Evolutionary conservation across 208 protist species (phyloP).

Genomic region (Crithidia bombi): DNA sequence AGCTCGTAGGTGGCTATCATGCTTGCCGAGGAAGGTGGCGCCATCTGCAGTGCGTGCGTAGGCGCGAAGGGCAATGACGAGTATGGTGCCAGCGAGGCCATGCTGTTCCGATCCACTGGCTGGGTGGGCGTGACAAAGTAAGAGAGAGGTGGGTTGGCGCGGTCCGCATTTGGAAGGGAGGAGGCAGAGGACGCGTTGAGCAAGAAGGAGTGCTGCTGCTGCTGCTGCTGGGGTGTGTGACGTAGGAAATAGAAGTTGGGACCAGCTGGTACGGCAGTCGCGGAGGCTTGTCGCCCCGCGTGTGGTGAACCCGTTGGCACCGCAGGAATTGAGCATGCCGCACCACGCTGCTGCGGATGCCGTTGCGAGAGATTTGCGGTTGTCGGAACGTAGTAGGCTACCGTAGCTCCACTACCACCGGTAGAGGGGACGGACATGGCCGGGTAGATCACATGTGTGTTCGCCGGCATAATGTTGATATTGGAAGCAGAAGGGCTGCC

Average conservation of each 20-base stretch:
- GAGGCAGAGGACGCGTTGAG: neutral
- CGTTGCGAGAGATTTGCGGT: neutral
- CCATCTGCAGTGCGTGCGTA: neutral
- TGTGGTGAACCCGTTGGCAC: neutral
- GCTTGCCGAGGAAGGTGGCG: neutral
- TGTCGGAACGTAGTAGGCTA: slow-evolving; percentile 5
- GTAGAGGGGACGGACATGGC: neutral
- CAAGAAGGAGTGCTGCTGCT: slow-evolving; percentile 4
- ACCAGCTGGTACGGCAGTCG: neutral
- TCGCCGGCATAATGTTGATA: neutral
- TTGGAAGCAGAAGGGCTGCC: neutral
- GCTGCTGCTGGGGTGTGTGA: neutral
- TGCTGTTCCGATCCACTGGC: neutral
- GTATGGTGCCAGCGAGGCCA: neutral
- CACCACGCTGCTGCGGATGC: slow-evolving; percentile 3
- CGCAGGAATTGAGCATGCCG: neutral
- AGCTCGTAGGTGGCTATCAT: neutral
- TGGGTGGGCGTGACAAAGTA: slow-evolving; percentile 6
- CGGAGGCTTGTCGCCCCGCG: neutral
- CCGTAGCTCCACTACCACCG: neutral
- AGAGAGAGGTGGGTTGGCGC: neutral
- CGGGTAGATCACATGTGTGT: neutral
- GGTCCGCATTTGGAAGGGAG: neutral
- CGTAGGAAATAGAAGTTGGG: neutral
- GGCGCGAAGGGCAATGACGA: neutral